Base-by-base conservation (phyloP, 176 grass and related monocot genomes). In the Juncus inflexus region DNA sequence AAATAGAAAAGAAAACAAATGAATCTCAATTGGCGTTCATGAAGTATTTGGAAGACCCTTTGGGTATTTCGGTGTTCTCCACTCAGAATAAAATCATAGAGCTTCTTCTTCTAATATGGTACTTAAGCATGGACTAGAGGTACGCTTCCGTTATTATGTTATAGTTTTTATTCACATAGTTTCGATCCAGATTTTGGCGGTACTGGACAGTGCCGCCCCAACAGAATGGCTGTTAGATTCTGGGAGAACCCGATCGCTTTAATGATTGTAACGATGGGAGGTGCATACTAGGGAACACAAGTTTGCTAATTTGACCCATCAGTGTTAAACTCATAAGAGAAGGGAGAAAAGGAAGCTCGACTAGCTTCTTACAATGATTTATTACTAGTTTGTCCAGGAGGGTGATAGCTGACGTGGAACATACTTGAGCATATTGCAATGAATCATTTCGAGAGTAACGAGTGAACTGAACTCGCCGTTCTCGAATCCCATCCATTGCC, bases 291-390 rank as follows among this genome's bases (percentile, higher is more conserved):
- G 2, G 52, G 5, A 64, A 15, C 1, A 75, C 3, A 19, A 9
- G 3, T 14, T 75, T 11, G 35, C 35, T 54, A 52, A 73, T 60
- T 15, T 28, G 39, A 61, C 40, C 56, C 59, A 28, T 40, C 45
- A 75, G 5, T 52, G 40, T 49, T 12, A 75, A 16, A 59, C 37
- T 64, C 9, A 28, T 58, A 74, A 78, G 64, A 12, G 67, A 55
- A 52, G 58, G 58, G 3, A 63, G 45, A 37, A 10, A 2, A 40
- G 67, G 50, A 35, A 79, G 9, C 9, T 2, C 47, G 0, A 39
- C 5, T 10, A 79, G 37, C n/a, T 64, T 37, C 2, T 14, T 68
- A 54, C 77, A 79, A 3, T 12, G 4, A 42, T 0, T 55, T 15
- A 78, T 5, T 19, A 66, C 52, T 13, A 77, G 3, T 63, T 63